Base-by-base conservation (phyloP, 78 protist species). In the Dictyostelium brefeldianum region DNA sequence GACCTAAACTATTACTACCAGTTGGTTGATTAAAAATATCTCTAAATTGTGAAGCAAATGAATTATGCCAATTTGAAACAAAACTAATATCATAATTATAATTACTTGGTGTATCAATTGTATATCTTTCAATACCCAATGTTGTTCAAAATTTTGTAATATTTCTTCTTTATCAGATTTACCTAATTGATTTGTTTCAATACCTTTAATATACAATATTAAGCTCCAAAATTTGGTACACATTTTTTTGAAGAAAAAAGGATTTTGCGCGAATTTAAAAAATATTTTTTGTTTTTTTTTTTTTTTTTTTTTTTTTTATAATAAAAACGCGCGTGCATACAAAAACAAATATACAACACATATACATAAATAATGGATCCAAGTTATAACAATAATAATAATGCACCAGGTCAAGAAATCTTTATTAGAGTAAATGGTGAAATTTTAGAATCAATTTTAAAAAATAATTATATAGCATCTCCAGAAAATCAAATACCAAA, bases 181-280 rank as follows among this genome's bases (percentile, higher is more conserved):
- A 20, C 48, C 8, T 31, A 78, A 22, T 27, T 64, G 31, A 36
- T n/a, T 51, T 54, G 83, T 36, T 54, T 78, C 83, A 5, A 36
- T 56, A 29, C 83, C 83, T 31, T 54, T 51, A 20, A 78, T 78
- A 78, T 20, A n/a, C 36, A 78, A 54, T 15, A 54, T 20, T 78
- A 70, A 5, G 36, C 83, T 29, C 83, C 83, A 56, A n/a, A n/a
- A n/a, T n/a, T n/a, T n/a, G n/a, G n/a, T n/a, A n/a, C n/a, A n/a
- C n/a, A n/a, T n/a, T n/a, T n/a, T n/a, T n/a, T n/a, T n/a, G n/a
- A n/a, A n/a, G n/a, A n/a, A n/a, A n/a, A n/a, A n/a, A n/a, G n/a
- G n/a, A n/a, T n/a, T n/a, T n/a, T n/a, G n/a, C n/a, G n/a, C n/a
- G n/a, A n/a, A n/a, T n/a, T n/a, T n/a, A n/a, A n/a, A n/a, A n/a